Base-by-base conservation (phyloP, 768 basidiomycete genomes). In the Multifurca ochricompacta region DNA sequence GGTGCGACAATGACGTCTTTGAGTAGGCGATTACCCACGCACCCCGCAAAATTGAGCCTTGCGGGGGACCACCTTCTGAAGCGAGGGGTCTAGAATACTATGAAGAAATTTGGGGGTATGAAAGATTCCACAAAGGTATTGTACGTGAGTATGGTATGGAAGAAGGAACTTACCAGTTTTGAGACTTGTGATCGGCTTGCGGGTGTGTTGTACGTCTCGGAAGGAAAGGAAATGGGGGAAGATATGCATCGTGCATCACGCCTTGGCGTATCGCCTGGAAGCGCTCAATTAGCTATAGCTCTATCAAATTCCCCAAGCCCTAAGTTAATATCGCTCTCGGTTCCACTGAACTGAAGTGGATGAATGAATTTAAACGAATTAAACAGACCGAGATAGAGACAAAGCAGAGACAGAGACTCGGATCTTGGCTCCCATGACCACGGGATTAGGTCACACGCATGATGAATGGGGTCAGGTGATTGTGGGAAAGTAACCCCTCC, bases 171-270 rank as follows among this genome's bases (percentile, higher is more conserved):
- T 35, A 18, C 46, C 53, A 48, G 43, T 19, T 56, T 49, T 32
- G 37, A 32, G 49, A 8, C 30, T n/a, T 42, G n/a, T 52, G 50
- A 51, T 57, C 50, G 50, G 50, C 55, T 25, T 40, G 49, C 49
- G 36, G 37, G 48, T 6, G 4, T 4, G 30, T 45, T 14, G 25
- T 44, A 28, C 14, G 47, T 34, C 30, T 49, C 41, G n/a, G n/a
- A 21, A 18, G 27, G 39, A 28, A 35, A 34, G 27, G n/a, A n/a
- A n/a, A n/a, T n/a, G n/a, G n/a, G n/a, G n/a, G n/a, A n/a, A n/a
- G n/a, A n/a, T n/a, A n/a, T n/a, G n/a, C n/a, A n/a, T n/a, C n/a
- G n/a, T n/a, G n/a, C n/a, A n/a, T n/a, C n/a, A n/a, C n/a, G n/a
- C n/a, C n/a, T n/a, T n/a, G n/a, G n/a, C n/a, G n/a, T n/a, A n/a